These are phyloP conservation scores for Penicillium sp. DNA, from an alignment of 2,329 filamentous ascomycete genomes.

Conservation along the genomic window DNA sequence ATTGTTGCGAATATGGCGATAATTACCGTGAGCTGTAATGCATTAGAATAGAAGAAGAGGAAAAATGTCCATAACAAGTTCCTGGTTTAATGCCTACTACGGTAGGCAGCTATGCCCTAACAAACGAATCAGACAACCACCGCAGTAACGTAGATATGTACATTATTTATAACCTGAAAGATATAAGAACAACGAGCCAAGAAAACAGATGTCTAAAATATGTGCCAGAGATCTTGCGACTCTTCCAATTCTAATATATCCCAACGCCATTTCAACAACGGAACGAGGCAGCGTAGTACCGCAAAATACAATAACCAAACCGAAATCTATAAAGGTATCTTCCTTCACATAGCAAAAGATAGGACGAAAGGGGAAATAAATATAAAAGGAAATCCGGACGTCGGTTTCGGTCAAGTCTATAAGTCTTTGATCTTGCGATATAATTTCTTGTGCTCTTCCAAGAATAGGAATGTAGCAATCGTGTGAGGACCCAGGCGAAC, in stretches of 20 bases:
- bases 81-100: too few relatives aligned
- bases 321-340: neutral
- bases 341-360: neutral
- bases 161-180: neutral
- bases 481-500: conserved; percentile 63
- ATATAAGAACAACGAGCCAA: neutral
- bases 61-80: too few relatives aligned
- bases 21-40: too few relatives aligned
- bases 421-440: conserved; percentile 43
- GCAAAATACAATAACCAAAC: neutral
- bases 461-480: conserved; percentile 62
- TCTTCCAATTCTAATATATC: conserved; percentile 5
- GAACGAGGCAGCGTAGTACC: neutral
- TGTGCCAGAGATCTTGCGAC: neutral
- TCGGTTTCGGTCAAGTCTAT: neutral
- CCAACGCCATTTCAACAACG: conserved; percentile 1
- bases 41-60: too few relatives aligned
- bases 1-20: too few relatives aligned
- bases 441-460: conserved; percentile 65
- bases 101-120: too few relatives aligned
- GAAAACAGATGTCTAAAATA: neutral
- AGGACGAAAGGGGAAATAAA: neutral
- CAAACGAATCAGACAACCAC: too few relatives aligned
- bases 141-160: neutral
- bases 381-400: neutral